A percentile compares a stretch with the other conserved stretches of the same genome.
These are phyloP conservation scores for Pseudomonodictys pantanalensis DNA, from an alignment of 495 filamentous ascomycete species.

Conservation along the genomic window DNA sequence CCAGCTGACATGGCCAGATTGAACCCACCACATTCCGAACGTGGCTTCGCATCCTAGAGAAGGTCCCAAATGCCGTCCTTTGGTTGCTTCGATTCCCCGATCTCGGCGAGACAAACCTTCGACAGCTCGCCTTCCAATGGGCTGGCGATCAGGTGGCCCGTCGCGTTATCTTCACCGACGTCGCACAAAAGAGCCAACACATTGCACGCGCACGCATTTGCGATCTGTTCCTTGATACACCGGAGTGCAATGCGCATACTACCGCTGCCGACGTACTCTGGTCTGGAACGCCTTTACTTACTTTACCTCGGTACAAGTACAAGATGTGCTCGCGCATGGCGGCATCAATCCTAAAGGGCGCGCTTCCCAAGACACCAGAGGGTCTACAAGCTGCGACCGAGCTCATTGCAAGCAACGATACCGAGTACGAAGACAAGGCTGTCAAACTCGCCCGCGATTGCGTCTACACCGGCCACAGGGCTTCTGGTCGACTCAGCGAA, in stretches of 20 bases:
- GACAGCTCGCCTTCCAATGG: conserved; percentile 76
- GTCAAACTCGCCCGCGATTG: conserved; percentile 67
- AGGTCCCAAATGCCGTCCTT: conserved; percentile 80
- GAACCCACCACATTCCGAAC: conserved; percentile 95
- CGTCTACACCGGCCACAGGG: conserved; percentile 50
- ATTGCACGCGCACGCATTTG: conserved; percentile 88
- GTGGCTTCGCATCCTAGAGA: conserved; percentile 91
- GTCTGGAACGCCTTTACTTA: conserved; percentile 91
- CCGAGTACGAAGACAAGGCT: conserved; percentile 81
- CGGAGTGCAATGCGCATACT: conserved; percentile 97
- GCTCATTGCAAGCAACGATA: conserved; percentile 70
- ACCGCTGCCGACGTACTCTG: conserved; percentile 95
- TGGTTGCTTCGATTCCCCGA: conserved; percentile 98
- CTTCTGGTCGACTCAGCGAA: conserved; percentile 65
- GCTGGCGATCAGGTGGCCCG: conserved; percentile 80
- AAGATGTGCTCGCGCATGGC: conserved; percentile 99
- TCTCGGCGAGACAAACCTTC: conserved; percentile 81
- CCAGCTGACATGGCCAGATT: conserved; percentile 58
- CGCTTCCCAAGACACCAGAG: conserved; percentile 62
- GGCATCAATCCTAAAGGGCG: conserved; percentile 86
- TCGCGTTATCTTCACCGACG: conserved; percentile 95
- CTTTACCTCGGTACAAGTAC: conserved; percentile 88
- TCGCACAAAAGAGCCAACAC: conserved; percentile 91
- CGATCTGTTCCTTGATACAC: conserved; percentile 94
- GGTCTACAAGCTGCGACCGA: conserved; percentile 68